A percentile compares a stretch with the other conserved stretches of the same genome.
Conservation (phyloP, 179 eudicot species). For the Beta corolliflora region DNA sequence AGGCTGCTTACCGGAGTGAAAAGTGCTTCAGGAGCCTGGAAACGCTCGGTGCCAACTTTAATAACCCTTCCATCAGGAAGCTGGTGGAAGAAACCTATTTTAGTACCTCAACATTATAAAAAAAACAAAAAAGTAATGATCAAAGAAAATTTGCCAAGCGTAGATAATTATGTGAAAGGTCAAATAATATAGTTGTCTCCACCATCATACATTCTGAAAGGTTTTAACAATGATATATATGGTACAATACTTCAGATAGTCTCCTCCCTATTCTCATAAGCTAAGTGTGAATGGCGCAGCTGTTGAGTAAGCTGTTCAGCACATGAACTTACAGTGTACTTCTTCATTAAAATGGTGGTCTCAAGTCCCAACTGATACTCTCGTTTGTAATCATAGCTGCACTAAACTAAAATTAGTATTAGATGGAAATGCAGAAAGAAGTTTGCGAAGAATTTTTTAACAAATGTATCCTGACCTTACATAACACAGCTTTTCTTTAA, state of each 20-base stretch:
- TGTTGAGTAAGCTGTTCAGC: conserved; percentile 12
- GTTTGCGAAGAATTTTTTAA: neutral
- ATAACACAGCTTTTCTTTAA: conserved; percentile 97
- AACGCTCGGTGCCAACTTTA: conserved; percentile 95
- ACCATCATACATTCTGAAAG: neutral
- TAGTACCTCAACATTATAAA: neutral
- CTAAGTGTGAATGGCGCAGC: neutral
- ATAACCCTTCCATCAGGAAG: conserved; percentile 97
- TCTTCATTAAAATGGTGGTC: conserved; percentile 94
- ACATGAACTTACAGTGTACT: conserved; percentile 77
- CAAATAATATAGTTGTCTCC: neutral
- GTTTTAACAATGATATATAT: neutral
- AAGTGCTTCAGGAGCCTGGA: conserved; percentile 99
- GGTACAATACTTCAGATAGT: neutral
- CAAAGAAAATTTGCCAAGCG: conserved; percentile 3
- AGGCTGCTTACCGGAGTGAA: conserved; percentile 81
- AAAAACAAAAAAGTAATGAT: neutral
- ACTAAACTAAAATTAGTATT: conserved; percentile 18
- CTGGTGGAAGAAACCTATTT: conserved; percentile 40
- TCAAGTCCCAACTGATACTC: conserved; percentile 98
- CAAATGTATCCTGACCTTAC: conserved; percentile 54
- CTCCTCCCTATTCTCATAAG: conserved; percentile 6
- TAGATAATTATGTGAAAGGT: conserved; percentile 2
- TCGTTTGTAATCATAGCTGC: conserved; percentile 98
- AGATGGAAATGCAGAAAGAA: conserved; percentile 18